Evolutionary conservation across 208 protist species (phyloP).

Genomic region (Trypanosoma boissoni): DNA sequence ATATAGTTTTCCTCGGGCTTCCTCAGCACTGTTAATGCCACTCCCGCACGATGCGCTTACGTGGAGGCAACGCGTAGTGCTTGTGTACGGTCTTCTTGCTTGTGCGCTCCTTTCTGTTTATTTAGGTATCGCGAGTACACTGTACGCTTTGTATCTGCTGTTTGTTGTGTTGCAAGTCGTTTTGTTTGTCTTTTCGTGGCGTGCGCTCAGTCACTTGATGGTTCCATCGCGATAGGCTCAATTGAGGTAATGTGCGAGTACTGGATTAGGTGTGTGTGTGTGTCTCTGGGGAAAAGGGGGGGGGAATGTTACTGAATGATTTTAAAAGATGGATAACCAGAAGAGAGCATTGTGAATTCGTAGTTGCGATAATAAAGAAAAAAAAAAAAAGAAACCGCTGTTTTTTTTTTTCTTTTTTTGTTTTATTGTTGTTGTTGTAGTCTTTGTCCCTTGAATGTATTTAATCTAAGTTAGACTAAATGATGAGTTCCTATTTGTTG

Average conservation of each 20-base stretch:
- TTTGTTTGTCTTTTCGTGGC: conserved; percentile 17
- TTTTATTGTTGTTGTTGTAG: background rate
- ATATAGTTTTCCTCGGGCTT: conserved; percentile 10
- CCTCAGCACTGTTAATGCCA: conserved; percentile 23
- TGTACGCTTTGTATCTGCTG: conserved; percentile 21
- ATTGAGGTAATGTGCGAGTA: background rate
- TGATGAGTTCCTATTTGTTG: too few relatives aligned
- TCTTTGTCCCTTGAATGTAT: too few relatives aligned
- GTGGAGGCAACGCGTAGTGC: conserved; percentile 19
- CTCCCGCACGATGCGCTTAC: conserved; percentile 26
- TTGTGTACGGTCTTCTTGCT: conserved; percentile 25
- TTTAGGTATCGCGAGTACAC: conserved; percentile 11
- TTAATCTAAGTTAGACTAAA: too few relatives aligned
- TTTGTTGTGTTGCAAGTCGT: conserved; percentile 7
- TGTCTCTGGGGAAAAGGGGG: background rate
- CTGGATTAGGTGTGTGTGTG: background rate
- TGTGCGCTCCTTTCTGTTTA: conserved; percentile 13
- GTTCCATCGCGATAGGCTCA: conserved; percentile 5
- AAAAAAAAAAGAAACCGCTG: background rate
- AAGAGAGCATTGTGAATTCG: too few relatives aligned
- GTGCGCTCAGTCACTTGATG: conserved; percentile 6
- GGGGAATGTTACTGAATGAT: too few relatives aligned
- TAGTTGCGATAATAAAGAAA: background rate
- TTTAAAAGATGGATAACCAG: too few relatives aligned
- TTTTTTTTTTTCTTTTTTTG: background rate